Conservation (phyloP, 306 rosid genomes). For the Lupinus albus region DNA sequence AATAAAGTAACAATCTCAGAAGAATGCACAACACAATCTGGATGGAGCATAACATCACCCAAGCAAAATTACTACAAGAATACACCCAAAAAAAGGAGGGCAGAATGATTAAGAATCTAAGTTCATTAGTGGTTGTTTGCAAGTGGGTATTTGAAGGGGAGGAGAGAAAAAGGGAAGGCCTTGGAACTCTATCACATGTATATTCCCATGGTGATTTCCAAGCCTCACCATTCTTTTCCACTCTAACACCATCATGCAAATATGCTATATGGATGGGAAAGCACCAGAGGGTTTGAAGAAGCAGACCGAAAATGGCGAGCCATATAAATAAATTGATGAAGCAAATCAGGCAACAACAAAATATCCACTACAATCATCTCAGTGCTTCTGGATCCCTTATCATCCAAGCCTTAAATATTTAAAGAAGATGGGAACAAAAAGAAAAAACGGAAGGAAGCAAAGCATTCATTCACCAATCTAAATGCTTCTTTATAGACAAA, state of each 20-base stretch:
- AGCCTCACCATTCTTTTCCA: too few relatives aligned
- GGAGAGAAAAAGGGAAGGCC: too few relatives aligned
- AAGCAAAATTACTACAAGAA: not conserved
- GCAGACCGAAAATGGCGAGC: not conserved
- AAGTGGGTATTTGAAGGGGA: too few relatives aligned
- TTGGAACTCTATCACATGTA: too few relatives aligned
- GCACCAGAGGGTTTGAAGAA: too few relatives aligned
- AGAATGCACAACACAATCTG: not conserved
- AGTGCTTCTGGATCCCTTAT: conserved; percentile 2
- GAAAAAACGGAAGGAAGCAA: conserved; percentile 10
- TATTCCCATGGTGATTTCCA: too few relatives aligned
- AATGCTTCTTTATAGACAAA: not conserved
- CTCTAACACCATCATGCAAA: too few relatives aligned
- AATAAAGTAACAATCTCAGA: not conserved
- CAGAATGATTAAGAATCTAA: not conserved
- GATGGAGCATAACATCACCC: not conserved
- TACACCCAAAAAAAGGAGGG: not conserved
- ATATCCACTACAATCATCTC: not conserved
- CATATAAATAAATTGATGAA: not conserved
- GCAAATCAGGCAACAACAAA: not conserved
- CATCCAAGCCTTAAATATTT: not conserved
- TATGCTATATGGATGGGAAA: too few relatives aligned
- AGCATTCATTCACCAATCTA: not conserved
- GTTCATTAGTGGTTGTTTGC: not conserved
- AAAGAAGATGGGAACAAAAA: not conserved